phyloP scores from a whole-genome alignment of 2,329 filamentous ascomycete species.

The Camptophora hylomeconis region DNA sequence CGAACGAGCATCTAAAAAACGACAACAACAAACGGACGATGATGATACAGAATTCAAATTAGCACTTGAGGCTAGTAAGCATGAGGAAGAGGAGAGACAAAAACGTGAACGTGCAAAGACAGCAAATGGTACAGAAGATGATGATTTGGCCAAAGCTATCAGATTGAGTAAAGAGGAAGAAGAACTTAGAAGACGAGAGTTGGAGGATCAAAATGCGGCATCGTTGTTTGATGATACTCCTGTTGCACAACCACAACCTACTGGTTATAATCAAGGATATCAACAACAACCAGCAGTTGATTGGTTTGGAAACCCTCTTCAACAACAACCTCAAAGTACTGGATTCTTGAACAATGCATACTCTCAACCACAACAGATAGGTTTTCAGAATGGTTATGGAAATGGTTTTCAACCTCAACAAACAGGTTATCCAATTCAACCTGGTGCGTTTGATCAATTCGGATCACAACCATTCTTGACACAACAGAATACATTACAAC shows the following conservation, averaged over 20 bases:
- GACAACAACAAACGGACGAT: conserved; percentile 50
- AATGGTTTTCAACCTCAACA: conserved; percentile 59
- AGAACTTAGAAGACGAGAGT: conserved; percentile 61
- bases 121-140: conserved; percentile 52
- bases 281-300: conserved; percentile 94
- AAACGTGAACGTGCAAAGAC: conserved; percentile 46
- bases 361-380: conserved; percentile 60
- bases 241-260: conserved; percentile 61
- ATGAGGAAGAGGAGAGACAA: conserved; percentile 79
- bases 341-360: conserved; percentile 56
- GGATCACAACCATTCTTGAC: conserved; percentile 33
- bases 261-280: conserved; percentile 91
- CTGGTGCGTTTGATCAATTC: conserved; percentile 24
- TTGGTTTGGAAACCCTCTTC: conserved; percentile 92
- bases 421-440: conserved; percentile 50
- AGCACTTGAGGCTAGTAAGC: conserved; percentile 88
- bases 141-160: conserved; percentile 88
- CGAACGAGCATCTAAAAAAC: conserved; percentile 30
- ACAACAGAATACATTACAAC: conserved; percentile 40
- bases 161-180: conserved; percentile 94
- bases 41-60: conserved; percentile 84
- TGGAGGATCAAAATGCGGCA: conserved; percentile 73
- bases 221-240: conserved; percentile 76
- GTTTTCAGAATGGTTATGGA: conserved; percentile 55
- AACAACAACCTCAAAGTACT: conserved; percentile 56